Evolutionary conservation across 371 early-diverging fungal genomes (phyloP), one percentile per base, ranked within the genome.

Genomic region (Zychaea mexicana): DNA sequence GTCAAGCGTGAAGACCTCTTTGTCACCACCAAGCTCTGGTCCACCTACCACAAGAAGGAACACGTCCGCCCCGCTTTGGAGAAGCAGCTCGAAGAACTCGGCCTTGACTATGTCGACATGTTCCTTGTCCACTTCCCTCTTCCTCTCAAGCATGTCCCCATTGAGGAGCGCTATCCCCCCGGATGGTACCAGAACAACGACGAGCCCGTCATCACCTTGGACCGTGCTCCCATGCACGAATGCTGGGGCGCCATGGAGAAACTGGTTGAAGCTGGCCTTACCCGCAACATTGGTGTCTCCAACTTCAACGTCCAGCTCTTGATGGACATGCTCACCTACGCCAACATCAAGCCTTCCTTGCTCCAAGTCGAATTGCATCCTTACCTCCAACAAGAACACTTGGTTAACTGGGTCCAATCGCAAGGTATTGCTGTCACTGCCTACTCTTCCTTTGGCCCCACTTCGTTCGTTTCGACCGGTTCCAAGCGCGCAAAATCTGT

Each of bases 11-110:
- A 84, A 62, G 79, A 86, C 7, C 57, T 92, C n/a, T 92, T 91
- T 64, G 74, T 91, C 64, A 92, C 92, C 30, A 87, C 89, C 33
- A 94, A 92, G 69, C 73, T 91, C 36, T 89, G 88, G 90, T 87
- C 87, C 66, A 83, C 81, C 7, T 66, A 72, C 45, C 88, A 86
- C 52, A 65, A 75, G 27, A 83, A 84, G 60, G 78, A 79, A 38
- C 64, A 79, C 63, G 84, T 86, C 19, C 67, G 77, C 15, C 66
- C 77, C 56, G 85, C 74, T n/a, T 60, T 85, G 28, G 73, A 78
- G 45, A 65, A 64, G 13, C 84, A 89, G 15, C 76, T 92, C 47
- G 45, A 64, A 31, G 78, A 89, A 27, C 74, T 92, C 49, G 76
- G 76, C 32, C 66, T 85, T 27, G 82, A 86, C n/a, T 92, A 92